Base-by-base conservation (phyloP, 371 early-diverging fungal species). In the Lichtheimia ramosa region DNA sequence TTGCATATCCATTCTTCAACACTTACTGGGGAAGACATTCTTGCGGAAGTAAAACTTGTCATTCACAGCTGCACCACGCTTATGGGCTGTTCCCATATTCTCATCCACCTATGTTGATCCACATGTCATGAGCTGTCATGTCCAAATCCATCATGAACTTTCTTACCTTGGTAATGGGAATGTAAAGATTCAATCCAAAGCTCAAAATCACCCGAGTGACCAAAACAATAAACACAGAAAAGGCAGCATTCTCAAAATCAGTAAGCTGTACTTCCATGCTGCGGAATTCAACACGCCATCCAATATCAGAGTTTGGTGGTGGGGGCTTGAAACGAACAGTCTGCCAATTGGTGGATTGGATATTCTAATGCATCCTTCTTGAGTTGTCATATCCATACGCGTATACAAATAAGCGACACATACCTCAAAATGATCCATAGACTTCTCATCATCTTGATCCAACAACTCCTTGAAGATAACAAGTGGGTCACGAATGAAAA, bases 321-420 rank as follows among this genome's bases (percentile, higher is more conserved):
- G 99, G 99, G 23, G 96, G 96, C 79, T 99, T 99, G 83, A 99
- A 98, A 13, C 99, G 88, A 86, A 98, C 92, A 12, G 96, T 95
- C 79, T 99, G 97, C 99, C 99, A 99, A 75, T 99, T 99, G 53
- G 99, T 99, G 21, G 94, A 94, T 84, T 99, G 99, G 51, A 99
- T 85, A 75, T 99, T 99, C 84, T 94, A 61, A 46, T 46, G 2
- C 6, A n/a, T 0, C 46, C 13, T 46, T 8, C 18, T 46, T 46
- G 16, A n/a, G 46, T 46, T 8, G 18, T n/a, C 3, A 25, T 8
- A 2, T 14, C 27, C 21, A 56, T 98, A 49, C 96, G 97, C 40
- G 93, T 93, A 81, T 99, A 97, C 50, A 98, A n/a, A 85, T 74
- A 97, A 97, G 81, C 92, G 58, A 18, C n/a, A 16, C 61, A 49